These are phyloP conservation scores for Aspergillus carbonarius DNA, from an alignment of 2,329 filamentous ascomycete species.

Conservation along the genomic window DNA sequence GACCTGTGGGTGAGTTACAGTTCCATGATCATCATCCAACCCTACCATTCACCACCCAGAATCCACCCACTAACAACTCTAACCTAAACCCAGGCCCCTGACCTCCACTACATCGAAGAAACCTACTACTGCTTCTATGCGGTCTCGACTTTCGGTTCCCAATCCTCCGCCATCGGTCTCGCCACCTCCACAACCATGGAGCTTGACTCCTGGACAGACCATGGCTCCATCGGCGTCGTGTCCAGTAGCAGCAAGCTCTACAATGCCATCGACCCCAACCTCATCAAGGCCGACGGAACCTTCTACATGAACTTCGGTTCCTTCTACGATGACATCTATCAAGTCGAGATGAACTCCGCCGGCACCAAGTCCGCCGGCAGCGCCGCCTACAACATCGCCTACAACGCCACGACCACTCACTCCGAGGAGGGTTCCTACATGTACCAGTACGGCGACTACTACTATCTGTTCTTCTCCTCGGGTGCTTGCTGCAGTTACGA, in stretches of 20 bases:
- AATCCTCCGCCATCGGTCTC: constrained; percentile 62
- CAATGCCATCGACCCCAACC: constrained; percentile 62
- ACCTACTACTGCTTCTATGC: constrained; percentile 67
- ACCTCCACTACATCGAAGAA: constrained; percentile 56
- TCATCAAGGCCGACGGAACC: constrained; percentile 44
- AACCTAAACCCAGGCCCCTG: constrained; percentile 55
- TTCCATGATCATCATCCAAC: not conserved
- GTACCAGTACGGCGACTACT: constrained; percentile 56
- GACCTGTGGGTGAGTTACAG: constrained; percentile 50
- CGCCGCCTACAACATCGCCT: constrained; percentile 53
- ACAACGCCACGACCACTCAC: constrained; percentile 51
- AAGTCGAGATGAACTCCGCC: constrained; percentile 50
- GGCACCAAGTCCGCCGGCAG: constrained; percentile 30
- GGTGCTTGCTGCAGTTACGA: constrained; percentile 63
- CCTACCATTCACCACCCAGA: not conserved
- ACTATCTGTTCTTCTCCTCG: constrained; percentile 64
- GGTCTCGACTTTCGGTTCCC: constrained; percentile 61
- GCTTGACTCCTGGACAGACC: constrained; percentile 34
- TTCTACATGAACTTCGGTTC: constrained; percentile 64
- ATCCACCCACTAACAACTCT: not conserved
- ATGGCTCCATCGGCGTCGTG: constrained; percentile 36
- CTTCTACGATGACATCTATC: constrained; percentile 67
- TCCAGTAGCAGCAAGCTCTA: constrained; percentile 47
- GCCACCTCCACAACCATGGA: constrained; percentile 50
- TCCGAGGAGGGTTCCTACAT: constrained; percentile 59